phyloP scores from a whole-genome alignment of 225 moss, liverwort and hornwort species.

The Physcomitrium patens region DNA sequence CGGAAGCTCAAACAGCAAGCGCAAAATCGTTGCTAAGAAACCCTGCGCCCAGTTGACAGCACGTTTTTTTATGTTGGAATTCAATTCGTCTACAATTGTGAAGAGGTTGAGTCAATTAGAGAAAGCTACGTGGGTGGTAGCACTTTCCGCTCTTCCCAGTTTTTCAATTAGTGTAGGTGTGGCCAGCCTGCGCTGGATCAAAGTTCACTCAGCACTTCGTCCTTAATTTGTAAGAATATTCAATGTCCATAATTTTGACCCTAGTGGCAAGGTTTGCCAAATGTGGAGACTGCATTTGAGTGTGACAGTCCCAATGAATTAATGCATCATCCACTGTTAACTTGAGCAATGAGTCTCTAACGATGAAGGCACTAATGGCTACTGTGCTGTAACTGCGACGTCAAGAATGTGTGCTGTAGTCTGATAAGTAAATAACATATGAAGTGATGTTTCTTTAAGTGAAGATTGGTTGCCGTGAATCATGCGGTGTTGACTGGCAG shows the following conservation, averaged over 20 bases:
- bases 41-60: constrained; percentile 41
- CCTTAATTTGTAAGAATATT: constrained; percentile 33
- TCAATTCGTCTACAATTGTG: constrained; percentile 20
- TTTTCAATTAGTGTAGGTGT: constrained; percentile 16
- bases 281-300: background rate
- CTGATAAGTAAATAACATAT: no score
- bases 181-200: constrained; percentile 2
- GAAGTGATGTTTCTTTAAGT: no score
- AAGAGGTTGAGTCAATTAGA: constrained; percentile 17
- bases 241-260: constrained; percentile 42
- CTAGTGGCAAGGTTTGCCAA: background rate
- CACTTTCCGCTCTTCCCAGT: constrained; percentile 1
- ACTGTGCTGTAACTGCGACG: no score
- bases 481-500: no score
- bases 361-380: no score
- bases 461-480: no score
- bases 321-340: no score
- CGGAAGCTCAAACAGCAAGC: constrained; percentile 49
- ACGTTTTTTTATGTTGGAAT: constrained; percentile 18
- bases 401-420: no score
- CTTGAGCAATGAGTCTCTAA: no score
- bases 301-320: no score
- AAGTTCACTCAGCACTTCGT: constrained; percentile 9
- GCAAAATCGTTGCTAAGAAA: constrained; percentile 26
- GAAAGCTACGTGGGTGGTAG: constrained; percentile 1